Base-by-base conservation (phyloP, 129 eudicot species). In the Dittrichia graveolens region DNA sequence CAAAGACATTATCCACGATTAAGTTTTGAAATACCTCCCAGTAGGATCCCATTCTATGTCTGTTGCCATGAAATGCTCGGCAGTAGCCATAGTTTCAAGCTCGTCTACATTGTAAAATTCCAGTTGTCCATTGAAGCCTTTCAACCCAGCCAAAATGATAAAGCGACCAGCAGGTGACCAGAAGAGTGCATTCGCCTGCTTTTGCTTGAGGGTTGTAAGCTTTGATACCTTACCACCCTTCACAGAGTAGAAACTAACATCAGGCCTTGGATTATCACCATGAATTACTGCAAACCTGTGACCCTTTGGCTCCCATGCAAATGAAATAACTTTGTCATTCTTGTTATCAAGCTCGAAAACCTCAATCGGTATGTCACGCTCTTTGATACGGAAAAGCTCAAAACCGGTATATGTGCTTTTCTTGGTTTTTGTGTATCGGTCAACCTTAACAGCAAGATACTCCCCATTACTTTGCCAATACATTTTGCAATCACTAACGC, bases 251-350 rank as follows among this genome's bases (percentile, higher is more conserved):
- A 91, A 91, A 63, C 97, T 91, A 34, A 91, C 75, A 74, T 91
- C 97, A 10, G 97, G 96, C 80, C 87, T 86, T 8, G 96, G 96
- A 62, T 77, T 86, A 75, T 91, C 97, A 38, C 96, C 96, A 57
- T 91, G 97, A 57, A 91, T 86, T 56, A 91, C 87, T 8, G 91
- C 97, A 84, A 91, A 91, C 59, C 97, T 82, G 78, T 91, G 96
- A 61, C 97, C 97, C 69, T 91, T 91, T 12, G 97, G 96, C 74
- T 91, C 97, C 97, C 97, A 91, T 65, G 97, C 96, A 88, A 91
- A 91, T 14, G 97, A 84, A 46, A 91, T 86, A 39, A 91, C 87
- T 83, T 91, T 91, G 67, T 91, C 97, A 63, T 88, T 91, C 80
- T 91, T 91, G 57, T 91, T 91, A 42, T 91, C 97, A 49, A 91